These are phyloP conservation scores for Fusarium pseudonygamai DNA, from an alignment of 2,329 filamentous ascomycete species.

Conservation along the genomic window DNA sequence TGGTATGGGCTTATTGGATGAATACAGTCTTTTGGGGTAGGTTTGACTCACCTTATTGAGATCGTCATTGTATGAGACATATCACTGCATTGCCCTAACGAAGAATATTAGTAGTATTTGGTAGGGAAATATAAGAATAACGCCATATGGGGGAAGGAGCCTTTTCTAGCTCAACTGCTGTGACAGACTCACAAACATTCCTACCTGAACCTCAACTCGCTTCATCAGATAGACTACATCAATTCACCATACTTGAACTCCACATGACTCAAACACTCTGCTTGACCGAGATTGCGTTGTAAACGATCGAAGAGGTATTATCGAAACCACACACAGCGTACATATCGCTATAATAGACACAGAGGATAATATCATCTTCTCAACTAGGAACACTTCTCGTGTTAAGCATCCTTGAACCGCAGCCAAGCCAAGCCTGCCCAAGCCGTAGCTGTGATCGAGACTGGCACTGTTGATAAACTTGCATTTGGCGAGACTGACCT, in stretches of 20 bases:
- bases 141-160: background rate
- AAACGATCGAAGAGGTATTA: conserved; percentile 50
- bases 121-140: background rate
- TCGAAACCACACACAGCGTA: conserved; percentile 56
- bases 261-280: conserved; percentile 23
- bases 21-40: background rate
- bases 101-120: background rate
- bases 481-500: conserved; percentile 53
- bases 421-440: conserved; percentile 54
- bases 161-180: background rate
- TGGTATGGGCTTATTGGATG: background rate
- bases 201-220: too few relatives aligned
- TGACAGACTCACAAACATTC: background rate
- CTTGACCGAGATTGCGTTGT: conserved; percentile 45
- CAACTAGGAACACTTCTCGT: conserved; percentile 52
- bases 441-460: conserved; percentile 55
- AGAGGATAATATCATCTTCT: conserved; percentile 50
- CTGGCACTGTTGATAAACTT: conserved; percentile 49
- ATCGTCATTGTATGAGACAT: background rate
- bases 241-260: background rate
- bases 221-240: background rate
- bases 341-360: conserved; percentile 54
- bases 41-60: background rate
- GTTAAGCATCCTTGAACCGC: conserved; percentile 56
- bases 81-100: background rate